phyloP scores from a whole-genome alignment of 257 asterid species.

The Solanum chilense region DNA sequence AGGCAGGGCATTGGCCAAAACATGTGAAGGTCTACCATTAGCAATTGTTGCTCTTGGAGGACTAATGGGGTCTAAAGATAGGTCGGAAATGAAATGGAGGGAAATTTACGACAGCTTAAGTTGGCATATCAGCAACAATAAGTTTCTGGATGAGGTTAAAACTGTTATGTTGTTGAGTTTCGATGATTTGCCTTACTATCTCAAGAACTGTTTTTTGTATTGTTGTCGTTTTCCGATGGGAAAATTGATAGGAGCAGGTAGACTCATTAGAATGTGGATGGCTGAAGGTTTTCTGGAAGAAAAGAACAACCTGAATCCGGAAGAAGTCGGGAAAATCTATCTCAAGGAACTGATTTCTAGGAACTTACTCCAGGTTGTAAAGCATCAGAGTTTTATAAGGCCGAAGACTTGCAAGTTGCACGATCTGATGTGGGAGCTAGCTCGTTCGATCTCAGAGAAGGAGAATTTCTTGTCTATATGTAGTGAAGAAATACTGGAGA shows the following conservation, averaged over 20 bases:
- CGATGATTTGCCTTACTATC: conserved; percentile 30
- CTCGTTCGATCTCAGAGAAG: conserved; percentile 2
- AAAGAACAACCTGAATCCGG: conserved; percentile 6
- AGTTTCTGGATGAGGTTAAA: conserved; percentile 4
- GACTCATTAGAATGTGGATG: conserved; percentile 39
- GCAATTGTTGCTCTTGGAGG: conserved; percentile 29
- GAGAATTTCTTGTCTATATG: conserved; percentile 20
- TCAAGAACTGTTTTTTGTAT: conserved; percentile 35
- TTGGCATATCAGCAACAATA: conserved; percentile 10
- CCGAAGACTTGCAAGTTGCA: conserved; percentile 17
- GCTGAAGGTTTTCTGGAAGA: conserved; percentile 30
- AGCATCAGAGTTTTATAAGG: conserved; percentile 11
- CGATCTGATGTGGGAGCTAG: conserved; percentile 18
- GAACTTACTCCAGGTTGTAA: conserved; percentile 24
- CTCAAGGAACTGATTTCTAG: conserved; percentile 20
- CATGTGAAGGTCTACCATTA: conserved; percentile 35
- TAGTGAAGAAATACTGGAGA: background rate
- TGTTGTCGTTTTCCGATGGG: conserved; percentile 36
- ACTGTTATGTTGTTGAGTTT: conserved; percentile 15
- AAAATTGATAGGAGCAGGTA: conserved; percentile 18
- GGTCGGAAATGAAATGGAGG: conserved; percentile 12
- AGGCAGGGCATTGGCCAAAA: conserved; percentile 1
- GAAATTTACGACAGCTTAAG: conserved; percentile 9
- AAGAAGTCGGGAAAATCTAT: conserved; percentile 29
- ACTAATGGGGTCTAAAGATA: conserved; percentile 18